A percentile compares a stretch with the other conserved stretches of the same genome.
phyloP scores from a whole-genome alignment of 2,329 filamentous ascomycete species.

The Cladosporium sp. region DNA sequence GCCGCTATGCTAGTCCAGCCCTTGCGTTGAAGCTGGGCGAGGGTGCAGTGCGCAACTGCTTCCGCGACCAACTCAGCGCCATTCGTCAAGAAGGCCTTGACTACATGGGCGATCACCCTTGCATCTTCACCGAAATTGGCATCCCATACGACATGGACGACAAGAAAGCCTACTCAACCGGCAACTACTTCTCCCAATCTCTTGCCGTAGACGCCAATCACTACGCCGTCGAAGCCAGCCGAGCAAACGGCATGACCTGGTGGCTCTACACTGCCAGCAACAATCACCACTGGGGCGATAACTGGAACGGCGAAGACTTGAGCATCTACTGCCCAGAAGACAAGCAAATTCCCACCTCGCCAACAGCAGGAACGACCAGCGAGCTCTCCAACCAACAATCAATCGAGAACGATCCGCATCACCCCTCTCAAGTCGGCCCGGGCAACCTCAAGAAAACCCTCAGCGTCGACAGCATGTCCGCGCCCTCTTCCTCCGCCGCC shows the following conservation, averaged over 20 bases:
- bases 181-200: slow-evolving; percentile 89
- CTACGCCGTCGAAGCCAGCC: slow-evolving; percentile 80
- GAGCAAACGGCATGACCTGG: slow-evolving; percentile 78
- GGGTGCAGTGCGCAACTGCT: slow-evolving; percentile 87
- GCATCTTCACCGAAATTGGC: slow-evolving; percentile 89
- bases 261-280: slow-evolving; percentile 87
- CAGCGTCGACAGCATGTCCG: slow-evolving; percentile 48
- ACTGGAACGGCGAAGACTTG: slow-evolving; percentile 96
- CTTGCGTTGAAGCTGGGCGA: slow-evolving; percentile 93
- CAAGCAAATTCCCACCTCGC: slow-evolving; percentile 50
- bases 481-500: slow-evolving; percentile 14
- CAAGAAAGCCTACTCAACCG: slow-evolving; percentile 89
- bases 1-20: slow-evolving; percentile 80
- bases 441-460: slow-evolving; percentile 71
- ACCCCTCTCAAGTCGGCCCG: slow-evolving; percentile 61
- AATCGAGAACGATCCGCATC: slow-evolving; percentile 37
- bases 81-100: slow-evolving; percentile 84
- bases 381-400: slow-evolving; percentile 2
- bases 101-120: slow-evolving; percentile 82
- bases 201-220: slow-evolving; percentile 95
- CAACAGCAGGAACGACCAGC: slow-evolving; percentile 37
- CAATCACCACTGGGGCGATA: slow-evolving; percentile 81
- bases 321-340: slow-evolving; percentile 88
- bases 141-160: slow-evolving; percentile 99
- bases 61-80: slow-evolving; percentile 78